These are phyloP conservation scores for Phytomonas serpens DNA, from an alignment of 208 protist genomes.

Conservation along the genomic window DNA sequence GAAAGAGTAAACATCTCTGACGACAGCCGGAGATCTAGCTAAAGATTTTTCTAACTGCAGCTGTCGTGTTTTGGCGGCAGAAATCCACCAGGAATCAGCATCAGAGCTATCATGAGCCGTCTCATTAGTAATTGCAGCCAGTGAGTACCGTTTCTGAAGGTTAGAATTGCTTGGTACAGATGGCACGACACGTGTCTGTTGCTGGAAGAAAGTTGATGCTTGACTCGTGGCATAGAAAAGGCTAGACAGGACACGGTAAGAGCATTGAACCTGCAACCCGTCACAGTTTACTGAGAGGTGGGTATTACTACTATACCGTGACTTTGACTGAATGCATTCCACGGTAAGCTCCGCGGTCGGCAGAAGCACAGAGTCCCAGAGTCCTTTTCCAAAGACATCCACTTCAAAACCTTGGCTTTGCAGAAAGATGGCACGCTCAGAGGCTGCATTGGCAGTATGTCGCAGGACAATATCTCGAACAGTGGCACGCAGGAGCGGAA, in stretches of 20 bases:
- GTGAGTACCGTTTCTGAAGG: neutral
- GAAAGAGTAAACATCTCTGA: neutral
- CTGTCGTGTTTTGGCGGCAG: neutral
- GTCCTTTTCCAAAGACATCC: conserved; percentile 59
- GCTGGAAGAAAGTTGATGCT: conserved; percentile 4
- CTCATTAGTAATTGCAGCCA: neutral
- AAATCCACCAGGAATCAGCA: neutral
- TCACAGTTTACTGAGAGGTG: conserved; percentile 33
- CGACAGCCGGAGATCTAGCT: neutral
- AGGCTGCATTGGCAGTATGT: conserved; percentile 13
- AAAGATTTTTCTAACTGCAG: neutral
- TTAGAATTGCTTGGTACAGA: neutral
- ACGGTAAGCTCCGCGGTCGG: conserved; percentile 27
- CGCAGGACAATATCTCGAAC: conserved; percentile 32
- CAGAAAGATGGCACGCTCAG: conserved; percentile 18
- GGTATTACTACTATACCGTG: conserved; percentile 42
- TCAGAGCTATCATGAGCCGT: neutral
- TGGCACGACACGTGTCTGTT: neutral
- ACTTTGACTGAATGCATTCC: conserved; percentile 29
- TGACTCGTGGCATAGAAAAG: conserved; percentile 29
- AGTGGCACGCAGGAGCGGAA: conserved; percentile 42
- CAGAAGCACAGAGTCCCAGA: conserved; percentile 55
- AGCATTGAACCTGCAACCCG: conserved; percentile 46
- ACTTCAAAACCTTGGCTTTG: conserved; percentile 31
- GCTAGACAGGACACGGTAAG: conserved; percentile 51